Conservation (phyloP, 2,329 filamentous ascomycete genomes). For the Cytospora schulzeri region DNA sequence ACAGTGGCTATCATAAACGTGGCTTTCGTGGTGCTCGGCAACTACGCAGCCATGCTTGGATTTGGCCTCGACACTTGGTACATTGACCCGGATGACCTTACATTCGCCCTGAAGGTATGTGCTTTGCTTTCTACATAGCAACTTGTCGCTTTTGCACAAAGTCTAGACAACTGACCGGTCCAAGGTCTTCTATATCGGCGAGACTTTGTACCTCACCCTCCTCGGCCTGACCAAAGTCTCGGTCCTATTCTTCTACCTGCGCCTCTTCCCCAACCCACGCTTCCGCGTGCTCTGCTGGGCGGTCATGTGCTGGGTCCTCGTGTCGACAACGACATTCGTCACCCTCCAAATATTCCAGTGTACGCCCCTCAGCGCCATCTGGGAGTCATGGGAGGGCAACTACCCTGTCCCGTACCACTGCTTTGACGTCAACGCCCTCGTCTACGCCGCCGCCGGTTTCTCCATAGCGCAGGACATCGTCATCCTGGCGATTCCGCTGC, state of each 20-base stretch:
- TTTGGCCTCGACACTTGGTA: conserved; percentile 46
- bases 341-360: conserved; percentile 41
- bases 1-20: conserved; percentile 32
- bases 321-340: conserved; percentile 35
- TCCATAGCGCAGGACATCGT: conserved; percentile 40
- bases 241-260: conserved; percentile 36
- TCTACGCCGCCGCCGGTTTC: conserved; percentile 35
- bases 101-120: conserved; percentile 33
- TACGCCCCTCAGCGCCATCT: conserved; percentile 37
- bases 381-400: conserved; percentile 38
- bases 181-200: conserved; percentile 37
- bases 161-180: neutral
- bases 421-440: conserved; percentile 37
- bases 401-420: conserved; percentile 33
- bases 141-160: neutral
- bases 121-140: neutral
- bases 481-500: conserved; percentile 39
- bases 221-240: conserved; percentile 36
- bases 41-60: conserved; percentile 34
- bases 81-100: conserved; percentile 33
- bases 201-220: conserved; percentile 37
- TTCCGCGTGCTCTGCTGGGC: conserved; percentile 35
- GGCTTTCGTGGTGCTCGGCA: conserved; percentile 37
- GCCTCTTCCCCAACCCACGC: conserved; percentile 32
- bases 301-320: conserved; percentile 33